Evolutionary conservation across 225 moss, liverwort and hornwort genomes (phyloP).

Genomic region (Pseudisothecium myosuroides): DNA sequence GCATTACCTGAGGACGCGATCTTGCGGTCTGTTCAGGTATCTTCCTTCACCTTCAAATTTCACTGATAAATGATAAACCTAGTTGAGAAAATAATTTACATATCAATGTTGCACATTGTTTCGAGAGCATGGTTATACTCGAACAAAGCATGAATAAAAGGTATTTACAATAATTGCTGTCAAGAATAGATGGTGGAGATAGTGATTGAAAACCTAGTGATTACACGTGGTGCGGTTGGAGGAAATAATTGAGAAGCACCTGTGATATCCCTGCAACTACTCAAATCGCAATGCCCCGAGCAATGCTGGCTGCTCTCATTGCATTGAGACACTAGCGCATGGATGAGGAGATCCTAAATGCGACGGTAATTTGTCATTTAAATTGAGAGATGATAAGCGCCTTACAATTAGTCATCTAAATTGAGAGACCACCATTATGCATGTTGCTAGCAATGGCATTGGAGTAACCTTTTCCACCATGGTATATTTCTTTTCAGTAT

Average conservation of each 20-base stretch:
- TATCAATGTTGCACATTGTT: neutral
- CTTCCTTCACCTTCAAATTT: neutral
- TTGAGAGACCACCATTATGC: neutral
- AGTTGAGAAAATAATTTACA: neutral
- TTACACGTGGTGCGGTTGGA: neutral
- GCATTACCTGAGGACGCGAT: conserved; percentile 78
- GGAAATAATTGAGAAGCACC: neutral
- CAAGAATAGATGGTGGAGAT: neutral
- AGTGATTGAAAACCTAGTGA: neutral
- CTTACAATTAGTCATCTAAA: neutral
- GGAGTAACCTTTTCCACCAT: neutral
- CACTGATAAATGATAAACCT: neutral
- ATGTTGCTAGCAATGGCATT: neutral
- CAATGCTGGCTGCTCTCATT: neutral
- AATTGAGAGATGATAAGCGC: neutral
- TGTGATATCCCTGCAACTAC: neutral
- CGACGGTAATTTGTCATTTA: neutral
- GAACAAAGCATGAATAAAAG: neutral
- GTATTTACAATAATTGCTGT: neutral
- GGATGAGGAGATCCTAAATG: neutral
- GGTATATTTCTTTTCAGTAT: neutral
- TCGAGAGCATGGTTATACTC: neutral
- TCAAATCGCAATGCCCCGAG: neutral
- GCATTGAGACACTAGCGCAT: neutral
- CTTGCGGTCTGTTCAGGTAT: conserved; percentile 76